phyloP scores from a whole-genome alignment of 805 yeast genomes.

The Yamadazyma kitorensis region DNA sequence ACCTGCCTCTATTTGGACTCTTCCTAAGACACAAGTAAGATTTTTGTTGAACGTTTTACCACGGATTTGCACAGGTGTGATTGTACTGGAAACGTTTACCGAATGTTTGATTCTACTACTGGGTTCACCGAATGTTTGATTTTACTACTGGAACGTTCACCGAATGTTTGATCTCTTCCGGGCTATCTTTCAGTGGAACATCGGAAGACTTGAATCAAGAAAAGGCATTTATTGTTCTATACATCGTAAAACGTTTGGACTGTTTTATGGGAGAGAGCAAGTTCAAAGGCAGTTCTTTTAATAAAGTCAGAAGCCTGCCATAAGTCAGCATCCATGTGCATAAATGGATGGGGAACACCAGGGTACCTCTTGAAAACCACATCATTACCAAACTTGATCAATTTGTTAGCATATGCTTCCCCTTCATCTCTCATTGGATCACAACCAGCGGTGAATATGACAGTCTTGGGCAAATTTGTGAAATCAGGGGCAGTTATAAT shows the following conservation, averaged over 20 bases:
- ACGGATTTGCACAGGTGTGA: too few relatives aligned
- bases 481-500: slow-evolving; percentile 26
- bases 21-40: too few relatives aligned
- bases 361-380: slow-evolving; percentile 24
- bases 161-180: too few relatives aligned
- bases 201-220: background rate
- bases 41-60: too few relatives aligned
- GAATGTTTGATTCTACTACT: too few relatives aligned
- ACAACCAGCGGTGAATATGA: slow-evolving; percentile 28
- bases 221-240: background rate
- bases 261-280: slow-evolving; percentile 23
- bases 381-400: slow-evolving; percentile 22
- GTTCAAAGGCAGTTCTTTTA: slow-evolving; percentile 22
- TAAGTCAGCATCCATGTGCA: slow-evolving; percentile 29
- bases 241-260: background rate
- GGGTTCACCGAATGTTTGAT: too few relatives aligned
- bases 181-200: too few relatives aligned
- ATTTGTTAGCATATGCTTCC: slow-evolving; percentile 24
- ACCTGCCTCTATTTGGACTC: too few relatives aligned
- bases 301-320: slow-evolving; percentile 28
- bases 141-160: too few relatives aligned
- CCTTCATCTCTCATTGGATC: slow-evolving; percentile 33
- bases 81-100: too few relatives aligned
- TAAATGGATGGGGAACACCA: slow-evolving; percentile 32
- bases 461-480: slow-evolving; percentile 22